Base-by-base conservation (phyloP, 176 grass and related monocot genomes). In the Avena sativa region DNA sequence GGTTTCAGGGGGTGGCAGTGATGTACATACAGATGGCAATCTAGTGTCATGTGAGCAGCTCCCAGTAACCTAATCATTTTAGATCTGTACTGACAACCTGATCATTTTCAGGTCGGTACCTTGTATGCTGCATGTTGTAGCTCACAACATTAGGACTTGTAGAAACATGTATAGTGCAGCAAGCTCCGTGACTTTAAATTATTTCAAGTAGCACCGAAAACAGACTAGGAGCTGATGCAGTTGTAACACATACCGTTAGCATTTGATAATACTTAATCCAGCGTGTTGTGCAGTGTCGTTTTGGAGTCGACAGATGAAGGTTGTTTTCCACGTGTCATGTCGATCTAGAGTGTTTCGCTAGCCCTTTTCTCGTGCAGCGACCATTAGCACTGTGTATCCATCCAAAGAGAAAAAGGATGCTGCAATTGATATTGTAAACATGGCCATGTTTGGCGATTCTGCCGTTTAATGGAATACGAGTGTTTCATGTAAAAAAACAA, bases 11-110 rank as follows among this genome's bases (percentile, higher is more conserved):
- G 55, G 80, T 88, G 77, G 70, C 77, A 85, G 69, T 69, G 81
- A 85, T 91, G 86, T 88, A 88, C 84, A 90, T 90, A 90, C 82
- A 91, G 77, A 81, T 71, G 77, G 70, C 51, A 85, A 30, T 32
- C 13, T 49, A 70, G 60, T 52, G 84, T 34, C 86, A 76, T 34
- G 26, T 57, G 56, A 14, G 23, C 47, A 40, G 26, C 40, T 70
- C 49, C 47, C n/a, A 16, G 79, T 26, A 63, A 66, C 65, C 25
- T 14, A 34, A 87, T 71, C 74, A 12, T 83, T 68, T 52, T 23
- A 60, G 78, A 55, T 26, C 71, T 70, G 21, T 25, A 74, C 40
- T 77, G 26, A 76, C 60, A 61, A 80, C 62, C 79, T 71, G 78
- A 21, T 57, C 71, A 9, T 86, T 80, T 40, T 55, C 64, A 48